Evolutionary conservation across 139 green algal species (phyloP).

Genomic region (Desmodesmus armatus): DNA sequence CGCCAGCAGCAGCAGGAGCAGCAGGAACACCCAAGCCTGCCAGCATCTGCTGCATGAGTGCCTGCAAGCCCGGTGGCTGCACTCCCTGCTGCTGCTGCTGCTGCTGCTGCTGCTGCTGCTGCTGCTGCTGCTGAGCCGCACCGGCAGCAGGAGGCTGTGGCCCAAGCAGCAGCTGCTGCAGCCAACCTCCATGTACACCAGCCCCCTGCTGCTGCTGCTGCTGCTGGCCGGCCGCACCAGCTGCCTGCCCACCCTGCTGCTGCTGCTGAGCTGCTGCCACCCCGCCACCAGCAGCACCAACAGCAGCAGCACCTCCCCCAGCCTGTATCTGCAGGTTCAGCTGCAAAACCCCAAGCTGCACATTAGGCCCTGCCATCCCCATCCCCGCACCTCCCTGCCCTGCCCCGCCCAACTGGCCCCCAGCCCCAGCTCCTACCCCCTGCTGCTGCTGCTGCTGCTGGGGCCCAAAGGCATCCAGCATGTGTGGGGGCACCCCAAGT

Average conservation of each 20-base stretch:
- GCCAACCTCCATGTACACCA: background rate
- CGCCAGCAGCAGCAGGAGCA: constrained; percentile 7
- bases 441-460: constrained; percentile 11
- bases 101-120: constrained; percentile 6
- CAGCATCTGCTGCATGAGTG: constrained; percentile 10
- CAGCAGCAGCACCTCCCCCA: background rate
- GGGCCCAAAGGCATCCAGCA: background rate
- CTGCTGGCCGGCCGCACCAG: background rate
- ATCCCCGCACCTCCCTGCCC: too few species aligned
- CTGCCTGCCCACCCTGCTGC: background rate
- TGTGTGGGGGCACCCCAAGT: too few species aligned
- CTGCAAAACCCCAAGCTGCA: constrained; percentile 3
- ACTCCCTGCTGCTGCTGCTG: too few species aligned
- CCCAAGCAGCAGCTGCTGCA: constrained; percentile 5
- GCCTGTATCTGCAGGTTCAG: background rate
- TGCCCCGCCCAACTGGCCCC: too few species aligned
- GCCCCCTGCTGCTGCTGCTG: constrained; percentile 3
- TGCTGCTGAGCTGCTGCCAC: background rate
- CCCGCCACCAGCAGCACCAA: background rate
- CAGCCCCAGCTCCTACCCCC: too few species aligned
- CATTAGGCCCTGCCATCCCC: background rate
- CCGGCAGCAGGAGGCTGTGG: too few species aligned
- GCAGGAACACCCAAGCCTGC: background rate
- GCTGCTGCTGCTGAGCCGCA: background rate
- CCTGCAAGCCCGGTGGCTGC: too few species aligned